Evolutionary conservation across 306 rosid genomes (phyloP).

Genomic region (Rubus idaeus): DNA sequence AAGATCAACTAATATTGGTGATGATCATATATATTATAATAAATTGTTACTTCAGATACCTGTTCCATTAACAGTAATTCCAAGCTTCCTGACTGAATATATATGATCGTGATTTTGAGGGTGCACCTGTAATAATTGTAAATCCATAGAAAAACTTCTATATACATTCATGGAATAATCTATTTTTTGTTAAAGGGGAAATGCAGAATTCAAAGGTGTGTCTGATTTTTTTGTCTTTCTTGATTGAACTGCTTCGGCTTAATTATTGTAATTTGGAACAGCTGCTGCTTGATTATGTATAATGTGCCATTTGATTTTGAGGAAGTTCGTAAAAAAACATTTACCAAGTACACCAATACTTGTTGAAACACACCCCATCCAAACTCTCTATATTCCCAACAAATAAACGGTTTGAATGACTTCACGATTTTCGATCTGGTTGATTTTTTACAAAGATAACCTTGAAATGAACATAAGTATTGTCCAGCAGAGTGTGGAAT

Average conservation of each 20-base stretch:
- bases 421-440: too few relatives aligned
- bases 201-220: background rate
- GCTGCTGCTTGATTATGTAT: background rate
- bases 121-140: background rate
- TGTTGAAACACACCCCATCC: too few relatives aligned
- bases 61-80: background rate
- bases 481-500: background rate
- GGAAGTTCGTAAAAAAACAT: too few relatives aligned
- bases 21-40: background rate
- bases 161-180: background rate
- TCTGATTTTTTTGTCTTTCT: background rate
- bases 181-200: background rate
- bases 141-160: background rate
- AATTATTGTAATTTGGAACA: background rate
- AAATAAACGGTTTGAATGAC: too few relatives aligned
- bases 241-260: background rate
- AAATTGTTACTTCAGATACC: background rate
- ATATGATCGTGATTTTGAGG: background rate
- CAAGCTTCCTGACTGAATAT: background rate
- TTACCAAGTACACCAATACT: too few relatives aligned
- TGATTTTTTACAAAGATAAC: too few relatives aligned
- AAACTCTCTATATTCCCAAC: too few relatives aligned
- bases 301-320: too few relatives aligned
- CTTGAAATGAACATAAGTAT: too few relatives aligned
- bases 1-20: constrained; percentile 24